These are phyloP conservation scores for Cystofilobasidium capitatum DNA, from an alignment of 768 basidiomycete genomes.

Conservation along the genomic window DNA sequence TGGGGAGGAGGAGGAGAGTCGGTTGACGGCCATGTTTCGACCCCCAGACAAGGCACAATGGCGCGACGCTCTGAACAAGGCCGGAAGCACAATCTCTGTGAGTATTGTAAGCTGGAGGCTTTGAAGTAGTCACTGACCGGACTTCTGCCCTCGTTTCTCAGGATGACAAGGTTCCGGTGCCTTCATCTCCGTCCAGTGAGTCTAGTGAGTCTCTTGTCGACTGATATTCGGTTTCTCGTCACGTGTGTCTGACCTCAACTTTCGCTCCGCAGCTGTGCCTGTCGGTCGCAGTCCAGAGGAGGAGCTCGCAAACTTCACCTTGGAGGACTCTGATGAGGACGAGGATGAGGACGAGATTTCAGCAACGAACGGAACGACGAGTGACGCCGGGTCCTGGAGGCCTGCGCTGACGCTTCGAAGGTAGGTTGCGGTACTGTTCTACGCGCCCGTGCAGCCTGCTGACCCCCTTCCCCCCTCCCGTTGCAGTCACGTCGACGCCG, in stretches of 20 bases:
- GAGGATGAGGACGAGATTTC: slow-evolving; percentile 48
- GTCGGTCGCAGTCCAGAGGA: slow-evolving; percentile 31
- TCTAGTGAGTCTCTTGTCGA: not conserved
- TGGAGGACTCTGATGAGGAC: slow-evolving; percentile 63
- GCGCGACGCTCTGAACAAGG: slow-evolving; percentile 51
- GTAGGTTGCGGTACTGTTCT: slow-evolving; percentile 45
- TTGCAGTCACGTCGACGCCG: slow-evolving; percentile 79
- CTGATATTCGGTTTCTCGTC: not conserved
- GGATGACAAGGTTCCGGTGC: too few species aligned
- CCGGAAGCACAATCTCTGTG: slow-evolving; percentile 27
- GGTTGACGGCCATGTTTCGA: slow-evolving; percentile 61
- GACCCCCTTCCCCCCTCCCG: not conserved
- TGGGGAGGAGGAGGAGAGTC: slow-evolving; percentile 26
- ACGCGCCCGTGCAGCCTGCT: not conserved
- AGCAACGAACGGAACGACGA: slow-evolving; percentile 37
- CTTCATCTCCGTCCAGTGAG: too few species aligned
- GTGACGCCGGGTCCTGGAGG: slow-evolving; percentile 51
- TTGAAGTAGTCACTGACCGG: not conserved
- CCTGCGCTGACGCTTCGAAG: slow-evolving; percentile 77
- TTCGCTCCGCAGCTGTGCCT: not conserved
- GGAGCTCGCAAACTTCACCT: slow-evolving; percentile 40
- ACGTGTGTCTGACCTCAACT: not conserved
- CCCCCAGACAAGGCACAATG: slow-evolving; percentile 79
- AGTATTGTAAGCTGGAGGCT: not conserved
- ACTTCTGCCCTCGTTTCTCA: not conserved